These are phyloP conservation scores for Phanerodontia chrysosporium DNA, from an alignment of 768 basidiomycete genomes.

Conservation along the genomic window DNA sequence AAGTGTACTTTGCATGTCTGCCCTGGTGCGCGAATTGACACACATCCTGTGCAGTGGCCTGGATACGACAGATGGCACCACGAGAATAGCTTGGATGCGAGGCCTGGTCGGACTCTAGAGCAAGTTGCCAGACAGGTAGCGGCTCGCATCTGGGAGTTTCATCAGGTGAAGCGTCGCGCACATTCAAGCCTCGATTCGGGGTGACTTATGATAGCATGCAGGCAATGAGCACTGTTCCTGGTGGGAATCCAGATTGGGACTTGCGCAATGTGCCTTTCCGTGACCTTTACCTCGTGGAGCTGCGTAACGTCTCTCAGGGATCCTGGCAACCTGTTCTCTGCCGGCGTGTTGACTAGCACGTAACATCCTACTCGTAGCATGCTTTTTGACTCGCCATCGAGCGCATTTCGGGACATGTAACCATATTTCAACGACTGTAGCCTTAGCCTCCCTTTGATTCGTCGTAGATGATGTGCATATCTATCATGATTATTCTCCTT, in stretches of 20 bases:
- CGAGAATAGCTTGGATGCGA: not conserved
- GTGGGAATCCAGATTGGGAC: not conserved
- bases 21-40: not conserved
- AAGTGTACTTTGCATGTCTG: not conserved
- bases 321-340: constrained; percentile 12
- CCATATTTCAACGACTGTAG: too few relatives aligned
- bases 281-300: constrained; percentile 5
- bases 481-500: too few relatives aligned
- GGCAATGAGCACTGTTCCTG: not conserved
- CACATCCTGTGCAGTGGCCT: not conserved
- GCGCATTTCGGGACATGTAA: too few relatives aligned
- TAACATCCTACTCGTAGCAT: too few relatives aligned
- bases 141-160: not conserved
- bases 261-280: not conserved
- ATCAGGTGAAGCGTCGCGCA: too few relatives aligned
- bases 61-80: not conserved
- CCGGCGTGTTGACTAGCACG: not conserved
- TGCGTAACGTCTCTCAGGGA: constrained; percentile 10
- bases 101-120: not conserved
- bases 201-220: not conserved
- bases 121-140: not conserved
- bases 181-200: too few relatives aligned
- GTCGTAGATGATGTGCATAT: too few relatives aligned
- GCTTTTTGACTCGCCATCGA: too few relatives aligned
- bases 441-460: too few relatives aligned